Base-by-base conservation (phyloP, 83 land plant genomes). In the Isoetes engelmannii region DNA sequence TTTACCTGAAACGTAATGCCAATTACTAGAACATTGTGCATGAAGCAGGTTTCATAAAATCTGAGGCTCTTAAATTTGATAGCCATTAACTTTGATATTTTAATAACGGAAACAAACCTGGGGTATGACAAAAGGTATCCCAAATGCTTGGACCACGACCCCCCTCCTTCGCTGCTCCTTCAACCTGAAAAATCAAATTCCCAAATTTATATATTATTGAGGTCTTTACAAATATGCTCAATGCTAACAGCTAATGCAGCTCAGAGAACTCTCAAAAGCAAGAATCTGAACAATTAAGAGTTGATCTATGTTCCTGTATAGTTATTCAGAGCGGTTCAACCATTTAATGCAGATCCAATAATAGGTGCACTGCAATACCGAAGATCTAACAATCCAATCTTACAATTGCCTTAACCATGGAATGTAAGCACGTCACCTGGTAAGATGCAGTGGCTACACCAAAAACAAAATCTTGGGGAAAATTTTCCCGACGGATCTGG, bases 391-490 rank as follows among this genome's bases (percentile, higher is more conserved):
- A n/a, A n/a, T n/a, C n/a, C n/a, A n/a, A n/a, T n/a, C n/a, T 43
- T 17, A 59, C 5, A 48, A 45, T 44, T 19, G n/a, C 13, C 0
- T 48, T 10, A 21, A n/a, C 45, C 5, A 45, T 43, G 45, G 43
- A 20, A 5, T 9, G 15, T 10, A 37, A 70, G 12, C n/a, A n/a
- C 49, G 12, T n/a, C 43, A 85, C 88, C 79, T 85, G 88, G 65
- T 80, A 83, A 75, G 88, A 81, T 15, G 85, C 76, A n/a, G 86
- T 73, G 10, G 80, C 87, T 17, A 79, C 78, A 0, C 87, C 85
- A 47, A 85, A 85, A 8, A 85, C 61, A 37, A 85, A 85, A 45
- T 45, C 68, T 5, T 76, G 28, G 5, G 85, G 85, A 68, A 85
- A 85, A 65, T 85, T 86, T 46, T 50, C 10, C 12, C 79, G 74